phyloP scores from a whole-genome alignment of 805 yeast genomes.

The Pichia rugopelliculosa region DNA sequence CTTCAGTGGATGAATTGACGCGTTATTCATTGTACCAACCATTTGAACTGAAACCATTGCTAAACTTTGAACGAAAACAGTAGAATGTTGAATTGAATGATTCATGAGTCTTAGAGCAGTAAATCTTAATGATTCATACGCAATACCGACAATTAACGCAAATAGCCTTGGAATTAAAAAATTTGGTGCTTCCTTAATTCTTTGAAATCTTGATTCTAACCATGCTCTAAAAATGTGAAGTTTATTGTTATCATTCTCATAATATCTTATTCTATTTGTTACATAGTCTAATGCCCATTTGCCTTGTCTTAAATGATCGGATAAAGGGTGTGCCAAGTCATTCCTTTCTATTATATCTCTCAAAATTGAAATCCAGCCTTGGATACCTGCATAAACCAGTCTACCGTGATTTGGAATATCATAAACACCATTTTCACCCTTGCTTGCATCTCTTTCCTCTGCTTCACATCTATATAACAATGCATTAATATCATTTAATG shows the following conservation, averaged over 20 bases:
- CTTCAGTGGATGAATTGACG: conserved; percentile 63
- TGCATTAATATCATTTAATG: conserved; percentile 65
- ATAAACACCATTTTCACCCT: conserved; percentile 68
- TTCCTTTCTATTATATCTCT: conserved; percentile 56
- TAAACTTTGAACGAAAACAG: conserved; percentile 69
- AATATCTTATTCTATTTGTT: conserved; percentile 53
- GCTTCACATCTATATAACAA: conserved; percentile 71
- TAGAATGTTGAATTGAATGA: conserved; percentile 47
- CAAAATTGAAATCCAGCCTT: conserved; percentile 81
- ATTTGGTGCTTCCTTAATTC: conserved; percentile 62
- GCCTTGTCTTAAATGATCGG: conserved; percentile 75
- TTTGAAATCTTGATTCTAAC: conserved; percentile 58
- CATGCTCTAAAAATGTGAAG: conserved; percentile 55
- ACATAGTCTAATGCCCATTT: conserved; percentile 84
- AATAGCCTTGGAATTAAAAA: conserved; percentile 83
- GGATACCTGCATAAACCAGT: conserved; percentile 81
- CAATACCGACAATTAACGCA: conserved; percentile 70
- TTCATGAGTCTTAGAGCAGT: conserved; percentile 56
- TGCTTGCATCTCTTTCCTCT: conserved; percentile 79
- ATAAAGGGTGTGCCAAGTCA: conserved; percentile 76
- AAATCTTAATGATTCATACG: conserved; percentile 74
- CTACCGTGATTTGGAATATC: conserved; percentile 65
- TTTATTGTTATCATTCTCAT: conserved; percentile 36
- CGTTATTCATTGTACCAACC: conserved; percentile 65
- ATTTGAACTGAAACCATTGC: conserved; percentile 81